Percentiles rank a stretch among this genome's conserved stretches.
Evolutionary conservation across 2,329 filamentous ascomycete genomes (phyloP).

Genomic region (Beauveria varroae): DNA sequence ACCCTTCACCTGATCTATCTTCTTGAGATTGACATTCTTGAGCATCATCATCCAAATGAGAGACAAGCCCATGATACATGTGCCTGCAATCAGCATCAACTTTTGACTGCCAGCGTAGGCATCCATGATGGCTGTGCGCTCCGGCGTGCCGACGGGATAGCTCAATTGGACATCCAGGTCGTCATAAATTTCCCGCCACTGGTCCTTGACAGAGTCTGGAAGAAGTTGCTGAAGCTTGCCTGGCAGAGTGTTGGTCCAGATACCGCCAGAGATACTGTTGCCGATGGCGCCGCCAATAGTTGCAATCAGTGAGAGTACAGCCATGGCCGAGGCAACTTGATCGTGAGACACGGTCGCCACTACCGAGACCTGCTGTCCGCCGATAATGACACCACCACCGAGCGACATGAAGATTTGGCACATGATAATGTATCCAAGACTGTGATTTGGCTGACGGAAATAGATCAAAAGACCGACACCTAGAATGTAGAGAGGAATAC

Average conservation of each 20-base stretch:
- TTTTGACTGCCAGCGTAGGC: conserved; percentile 42
- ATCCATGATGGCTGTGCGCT: conserved; percentile 34
- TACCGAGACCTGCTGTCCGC: conserved; percentile 26
- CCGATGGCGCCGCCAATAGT: conserved; percentile 27
- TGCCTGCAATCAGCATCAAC: conserved; percentile 30
- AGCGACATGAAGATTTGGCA: conserved; percentile 30
- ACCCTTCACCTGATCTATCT: conserved; percentile 25
- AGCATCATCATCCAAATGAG: conserved; percentile 23
- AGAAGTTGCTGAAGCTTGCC: conserved; percentile 28
- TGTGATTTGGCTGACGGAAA: conserved; percentile 23
- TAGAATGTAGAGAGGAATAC: conserved; percentile 25
- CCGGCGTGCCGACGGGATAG: conserved; percentile 33
- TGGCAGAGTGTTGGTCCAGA: conserved; percentile 31
- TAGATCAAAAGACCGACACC: conserved; percentile 26
- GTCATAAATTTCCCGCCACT: conserved; percentile 35
- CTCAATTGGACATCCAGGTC: conserved; percentile 26
- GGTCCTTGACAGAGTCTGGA: conserved; percentile 25
- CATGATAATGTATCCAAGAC: conserved; percentile 30
- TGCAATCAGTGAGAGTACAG: conserved; percentile 24
- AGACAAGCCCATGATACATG: conserved; percentile 21
- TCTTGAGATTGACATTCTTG: conserved; percentile 23
- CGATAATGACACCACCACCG: conserved; percentile 19
- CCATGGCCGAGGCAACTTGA: conserved; percentile 26
- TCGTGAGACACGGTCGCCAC: conserved; percentile 25
- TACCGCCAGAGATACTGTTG: conserved; percentile 22